These are phyloP conservation scores for Coemansia sp. DNA, from an alignment of 192 early-diverging fungal species.

Conservation along the genomic window DNA sequence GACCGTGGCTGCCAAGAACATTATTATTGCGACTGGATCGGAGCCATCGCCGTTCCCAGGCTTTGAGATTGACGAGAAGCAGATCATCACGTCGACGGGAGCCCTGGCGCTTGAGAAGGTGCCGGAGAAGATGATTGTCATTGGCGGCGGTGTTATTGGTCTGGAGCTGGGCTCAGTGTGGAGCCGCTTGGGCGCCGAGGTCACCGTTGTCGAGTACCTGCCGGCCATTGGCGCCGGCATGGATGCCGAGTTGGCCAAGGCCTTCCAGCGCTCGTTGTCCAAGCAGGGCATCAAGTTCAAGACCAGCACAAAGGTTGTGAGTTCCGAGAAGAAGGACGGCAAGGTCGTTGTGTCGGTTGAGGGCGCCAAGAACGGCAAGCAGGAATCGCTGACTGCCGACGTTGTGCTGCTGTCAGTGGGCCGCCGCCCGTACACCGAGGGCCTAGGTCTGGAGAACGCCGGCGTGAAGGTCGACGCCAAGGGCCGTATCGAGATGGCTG, in stretches of 20 bases:
- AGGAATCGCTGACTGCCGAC: slow-evolving; percentile 85
- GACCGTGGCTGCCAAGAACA: slow-evolving; percentile 86
- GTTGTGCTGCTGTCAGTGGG: slow-evolving; percentile 91
- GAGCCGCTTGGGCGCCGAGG: slow-evolving; percentile 90
- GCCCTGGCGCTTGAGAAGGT: slow-evolving; percentile 90
- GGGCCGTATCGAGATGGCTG: slow-evolving; percentile 84
- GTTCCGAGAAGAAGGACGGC: slow-evolving; percentile 79
- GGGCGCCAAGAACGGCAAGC: slow-evolving; percentile 75
- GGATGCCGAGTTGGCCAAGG: slow-evolving; percentile 91
- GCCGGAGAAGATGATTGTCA: slow-evolving; percentile 97
- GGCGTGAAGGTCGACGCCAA: slow-evolving; percentile 84
- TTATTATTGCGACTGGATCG: slow-evolving; percentile 97
- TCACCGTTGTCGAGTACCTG: slow-evolving; percentile 94
- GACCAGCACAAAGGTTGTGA: slow-evolving; percentile 92
- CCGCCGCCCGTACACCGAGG: slow-evolving; percentile 90
- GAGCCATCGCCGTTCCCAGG: slow-evolving; percentile 91
- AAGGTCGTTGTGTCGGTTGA: slow-evolving; percentile 90
- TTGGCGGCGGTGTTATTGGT: slow-evolving; percentile 99
- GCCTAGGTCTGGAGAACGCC: slow-evolving; percentile 86
- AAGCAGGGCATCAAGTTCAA: slow-evolving; percentile 99
- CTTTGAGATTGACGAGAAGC: slow-evolving; percentile 92
- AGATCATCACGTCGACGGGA: slow-evolving; percentile 97
- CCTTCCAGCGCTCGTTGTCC: slow-evolving; percentile 84
- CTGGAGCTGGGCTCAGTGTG: slow-evolving; percentile 98
- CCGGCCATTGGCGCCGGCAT: slow-evolving; percentile 93